Evolutionary conservation across 805 yeast species (phyloP).

Genomic region (Kuraishia borneana): DNA sequence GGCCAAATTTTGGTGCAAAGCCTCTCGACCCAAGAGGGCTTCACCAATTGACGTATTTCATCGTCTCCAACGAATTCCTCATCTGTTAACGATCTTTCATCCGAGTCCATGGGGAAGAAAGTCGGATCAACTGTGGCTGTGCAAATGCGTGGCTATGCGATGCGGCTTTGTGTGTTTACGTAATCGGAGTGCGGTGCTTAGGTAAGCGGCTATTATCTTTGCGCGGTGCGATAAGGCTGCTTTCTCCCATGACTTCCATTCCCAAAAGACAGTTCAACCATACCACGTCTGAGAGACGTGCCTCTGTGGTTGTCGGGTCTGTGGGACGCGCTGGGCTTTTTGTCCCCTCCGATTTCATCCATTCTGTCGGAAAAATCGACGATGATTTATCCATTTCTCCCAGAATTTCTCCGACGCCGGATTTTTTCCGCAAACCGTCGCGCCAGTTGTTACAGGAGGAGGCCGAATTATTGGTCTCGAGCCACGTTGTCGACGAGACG

Average conservation of each 20-base stretch:
- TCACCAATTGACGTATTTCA: not conserved
- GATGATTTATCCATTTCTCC: not conserved
- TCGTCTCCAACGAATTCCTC: not conserved
- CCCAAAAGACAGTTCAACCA: slow-evolving; percentile 15
- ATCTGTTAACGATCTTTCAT: not conserved
- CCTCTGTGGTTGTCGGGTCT: slow-evolving; percentile 32
- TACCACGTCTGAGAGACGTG: slow-evolving; percentile 27
- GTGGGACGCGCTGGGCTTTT: slow-evolving; percentile 29
- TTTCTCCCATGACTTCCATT: not conserved
- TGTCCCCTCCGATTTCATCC: slow-evolving; percentile 2
- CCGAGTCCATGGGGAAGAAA: no score
- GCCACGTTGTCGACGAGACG: not conserved
- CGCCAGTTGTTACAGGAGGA: slow-evolving; percentile 13
- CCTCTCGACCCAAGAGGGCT: not conserved
- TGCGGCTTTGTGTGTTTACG: not conserved
- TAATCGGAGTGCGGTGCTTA: no score
- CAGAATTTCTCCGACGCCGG: not conserved
- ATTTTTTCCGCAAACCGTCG: not conserved
- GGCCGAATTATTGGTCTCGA: slow-evolving; percentile 13
- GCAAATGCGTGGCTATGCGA: not conserved
- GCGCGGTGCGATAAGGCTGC: not conserved
- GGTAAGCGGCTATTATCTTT: not conserved
- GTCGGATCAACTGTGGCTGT: not conserved
- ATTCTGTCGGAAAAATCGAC: not conserved
- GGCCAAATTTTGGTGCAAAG: not conserved